Evolutionary conservation across 495 filamentous ascomycete genomes (phyloP).

Genomic region (Neohortaea acidophila): DNA sequence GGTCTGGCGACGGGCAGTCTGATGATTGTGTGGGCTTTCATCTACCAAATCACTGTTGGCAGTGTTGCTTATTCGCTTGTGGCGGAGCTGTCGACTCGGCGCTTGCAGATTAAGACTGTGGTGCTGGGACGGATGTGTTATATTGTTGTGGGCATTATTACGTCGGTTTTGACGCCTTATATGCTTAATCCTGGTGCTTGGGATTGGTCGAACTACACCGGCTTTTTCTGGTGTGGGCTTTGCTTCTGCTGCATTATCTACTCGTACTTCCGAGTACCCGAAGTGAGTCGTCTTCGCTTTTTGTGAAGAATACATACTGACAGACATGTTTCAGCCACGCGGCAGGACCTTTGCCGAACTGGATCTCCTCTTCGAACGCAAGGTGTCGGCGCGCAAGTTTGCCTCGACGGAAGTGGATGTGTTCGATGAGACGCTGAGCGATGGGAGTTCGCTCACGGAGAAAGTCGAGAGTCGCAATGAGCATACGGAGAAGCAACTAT

Average conservation of each 20-base stretch:
- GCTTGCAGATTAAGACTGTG: constrained; percentile 38
- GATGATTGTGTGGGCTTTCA: constrained; percentile 37
- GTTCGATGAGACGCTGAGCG: constrained; percentile 20
- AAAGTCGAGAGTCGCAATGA: no score
- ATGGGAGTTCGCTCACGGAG: no score
- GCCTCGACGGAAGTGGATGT: constrained; percentile 20
- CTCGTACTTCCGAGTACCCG: constrained; percentile 25
- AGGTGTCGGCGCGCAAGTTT: constrained; percentile 24
- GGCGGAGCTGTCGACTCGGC: constrained; percentile 40
- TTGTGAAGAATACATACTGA: no score
- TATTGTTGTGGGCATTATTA: constrained; percentile 31
- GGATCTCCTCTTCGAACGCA: constrained; percentile 25
- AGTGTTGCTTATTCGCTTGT: constrained; percentile 47
- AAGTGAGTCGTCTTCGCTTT: no score
- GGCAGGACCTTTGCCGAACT: constrained; percentile 25
- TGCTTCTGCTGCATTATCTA: constrained; percentile 32
- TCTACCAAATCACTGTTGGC: constrained; percentile 45
- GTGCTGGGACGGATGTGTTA: constrained; percentile 42
- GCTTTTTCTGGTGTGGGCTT: constrained; percentile 41
- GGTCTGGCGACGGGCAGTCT: constrained; percentile 34
- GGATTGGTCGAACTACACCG: constrained; percentile 33
- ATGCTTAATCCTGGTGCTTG: constrained; percentile 36
- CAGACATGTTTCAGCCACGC: no score
- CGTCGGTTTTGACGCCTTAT: constrained; percentile 32
- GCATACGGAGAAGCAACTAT: no score